phyloP scores from a whole-genome alignment of 2,329 filamentous ascomycete genomes.

The Fusarium piperis region DNA sequence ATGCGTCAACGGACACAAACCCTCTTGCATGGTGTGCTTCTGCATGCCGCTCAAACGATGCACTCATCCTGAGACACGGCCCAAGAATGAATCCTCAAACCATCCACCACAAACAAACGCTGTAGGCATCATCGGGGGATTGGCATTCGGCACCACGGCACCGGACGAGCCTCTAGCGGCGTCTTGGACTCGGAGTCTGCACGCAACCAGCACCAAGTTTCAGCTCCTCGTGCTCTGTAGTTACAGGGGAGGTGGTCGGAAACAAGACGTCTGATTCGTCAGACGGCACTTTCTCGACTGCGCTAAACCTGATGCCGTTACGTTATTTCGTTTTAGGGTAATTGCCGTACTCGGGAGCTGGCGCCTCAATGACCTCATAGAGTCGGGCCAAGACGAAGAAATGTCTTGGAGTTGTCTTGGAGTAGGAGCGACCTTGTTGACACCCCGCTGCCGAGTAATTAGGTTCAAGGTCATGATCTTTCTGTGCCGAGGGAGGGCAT shows the following conservation, averaged over 20 bases:
- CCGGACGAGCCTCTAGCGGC: constrained; percentile 26
- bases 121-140: background rate
- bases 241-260: background rate
- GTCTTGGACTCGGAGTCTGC: constrained; percentile 18
- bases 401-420: constrained; percentile 37
- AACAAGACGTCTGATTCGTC: background rate
- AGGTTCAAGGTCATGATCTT: constrained; percentile 8
- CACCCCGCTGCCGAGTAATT: constrained; percentile 18
- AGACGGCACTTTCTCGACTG: fast-evolving
- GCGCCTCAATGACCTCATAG: constrained; percentile 33
- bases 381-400: constrained; percentile 23
- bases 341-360: constrained; percentile 7
- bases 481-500: background rate
- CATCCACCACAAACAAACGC: background rate
- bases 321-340: background rate
- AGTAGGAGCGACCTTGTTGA: constrained; percentile 21
- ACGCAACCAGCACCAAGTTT: constrained; percentile 2
- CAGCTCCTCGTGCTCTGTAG: constrained; percentile 24
- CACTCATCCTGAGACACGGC: background rate
- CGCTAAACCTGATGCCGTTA: constrained; percentile 22
- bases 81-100: background rate
- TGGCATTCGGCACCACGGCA: constrained; percentile 31
- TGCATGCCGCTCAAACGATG: background rate
- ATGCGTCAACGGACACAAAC: constrained; percentile 9
- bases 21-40: background rate